Evolutionary conservation across 2,329 filamentous ascomycete species (phyloP).

Genomic region (Fusarium siculi): DNA sequence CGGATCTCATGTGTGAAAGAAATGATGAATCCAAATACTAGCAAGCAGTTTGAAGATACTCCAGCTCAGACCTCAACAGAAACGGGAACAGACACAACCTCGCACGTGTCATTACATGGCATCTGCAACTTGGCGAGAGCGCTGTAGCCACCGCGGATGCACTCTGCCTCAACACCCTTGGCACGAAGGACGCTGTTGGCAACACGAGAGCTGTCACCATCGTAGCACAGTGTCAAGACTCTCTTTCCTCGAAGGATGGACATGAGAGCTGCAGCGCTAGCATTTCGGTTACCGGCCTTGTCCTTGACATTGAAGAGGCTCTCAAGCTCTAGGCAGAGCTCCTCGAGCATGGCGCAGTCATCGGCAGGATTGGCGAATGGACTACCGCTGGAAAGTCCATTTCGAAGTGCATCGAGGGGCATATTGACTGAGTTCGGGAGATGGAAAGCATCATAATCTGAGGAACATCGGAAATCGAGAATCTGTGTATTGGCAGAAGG

Average conservation of each 20-base stretch:
- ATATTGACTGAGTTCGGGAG: conserved; percentile 59
- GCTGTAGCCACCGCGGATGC: conserved; percentile 55
- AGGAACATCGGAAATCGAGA: conserved; percentile 55
- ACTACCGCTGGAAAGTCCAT: conserved; percentile 41
- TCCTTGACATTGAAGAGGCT: conserved; percentile 52
- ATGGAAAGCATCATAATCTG: conserved; percentile 56
- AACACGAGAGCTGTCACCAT: conserved; percentile 64
- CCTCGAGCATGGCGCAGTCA: conserved; percentile 56
- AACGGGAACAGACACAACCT: conserved; percentile 34
- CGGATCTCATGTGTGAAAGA: background rate
- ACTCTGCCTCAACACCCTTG: conserved; percentile 59
- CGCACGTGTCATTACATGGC: conserved; percentile 41
- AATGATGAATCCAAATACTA: background rate
- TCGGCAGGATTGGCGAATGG: conserved; percentile 57
- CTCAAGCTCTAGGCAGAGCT: conserved; percentile 62
- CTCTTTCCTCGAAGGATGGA: conserved; percentile 49
- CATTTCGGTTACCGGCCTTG: conserved; percentile 42
- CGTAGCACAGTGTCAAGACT: conserved; percentile 62
- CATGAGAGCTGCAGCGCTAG: conserved; percentile 43
- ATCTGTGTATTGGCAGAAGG: conserved; percentile 50
- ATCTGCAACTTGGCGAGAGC: conserved; percentile 44
- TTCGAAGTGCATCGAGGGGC: conserved; percentile 53
- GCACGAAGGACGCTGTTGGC: conserved; percentile 65
- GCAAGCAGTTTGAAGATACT: background rate
- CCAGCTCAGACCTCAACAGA: conserved; percentile 38